Percentiles rank a stretch among this genome's conserved stretches.
Evolutionary conservation across 1,284 basidiomycete genomes (phyloP).

Genomic region (Erythrobasidium hasegawianum): DNA sequence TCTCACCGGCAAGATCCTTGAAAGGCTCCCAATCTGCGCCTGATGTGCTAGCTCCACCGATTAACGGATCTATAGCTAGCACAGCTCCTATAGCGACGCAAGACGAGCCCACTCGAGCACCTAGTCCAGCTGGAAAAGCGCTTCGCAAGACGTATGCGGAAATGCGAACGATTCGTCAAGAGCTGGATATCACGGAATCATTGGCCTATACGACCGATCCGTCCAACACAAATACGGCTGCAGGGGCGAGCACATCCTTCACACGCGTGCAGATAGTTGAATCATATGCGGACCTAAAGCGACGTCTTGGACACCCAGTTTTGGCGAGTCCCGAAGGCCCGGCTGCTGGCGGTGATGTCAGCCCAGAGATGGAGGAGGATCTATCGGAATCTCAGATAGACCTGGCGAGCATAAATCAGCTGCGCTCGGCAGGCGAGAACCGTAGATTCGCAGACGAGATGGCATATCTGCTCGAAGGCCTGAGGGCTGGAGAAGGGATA

Average conservation of each 20-base stretch:
- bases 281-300: not conserved
- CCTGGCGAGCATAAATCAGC: constrained; percentile 11
- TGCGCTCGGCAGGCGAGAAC: constrained; percentile 24
- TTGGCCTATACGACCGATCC: not conserved
- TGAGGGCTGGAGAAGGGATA: not conserved
- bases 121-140: not conserved
- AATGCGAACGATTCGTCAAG: not conserved
- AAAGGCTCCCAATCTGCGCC: not conserved
- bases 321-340: not conserved
- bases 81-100: no score
- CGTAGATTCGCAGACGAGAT: constrained; percentile 18
- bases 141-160: not conserved
- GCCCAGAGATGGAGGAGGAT: not conserved
- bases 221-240: not conserved
- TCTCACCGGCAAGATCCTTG: not conserved
- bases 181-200: not conserved
- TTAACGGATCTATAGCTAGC: no score
- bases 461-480: constrained; percentile 17
- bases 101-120: not conserved
- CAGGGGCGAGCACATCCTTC: not conserved
- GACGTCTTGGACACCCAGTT: not conserved
- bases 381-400: not conserved
- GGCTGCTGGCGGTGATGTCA: not conserved
- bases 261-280: not conserved
- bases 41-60: not conserved